Conservation (phyloP, 345 rosid genomes). For the Eucalyptus erythrocorys region DNA sequence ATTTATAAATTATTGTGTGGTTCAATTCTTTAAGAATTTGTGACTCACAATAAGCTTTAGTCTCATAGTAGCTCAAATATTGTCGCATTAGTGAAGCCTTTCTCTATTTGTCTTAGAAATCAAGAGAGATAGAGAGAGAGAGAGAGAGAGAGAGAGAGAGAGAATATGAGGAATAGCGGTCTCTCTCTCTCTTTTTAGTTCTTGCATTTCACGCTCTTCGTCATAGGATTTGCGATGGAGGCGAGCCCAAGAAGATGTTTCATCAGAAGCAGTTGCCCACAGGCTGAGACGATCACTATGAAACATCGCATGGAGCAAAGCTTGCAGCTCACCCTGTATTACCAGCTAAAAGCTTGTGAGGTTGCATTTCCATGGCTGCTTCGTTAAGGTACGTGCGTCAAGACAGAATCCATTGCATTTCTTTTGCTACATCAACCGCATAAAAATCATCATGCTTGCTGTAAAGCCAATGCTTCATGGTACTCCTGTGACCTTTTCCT, state of each 20-base stretch:
- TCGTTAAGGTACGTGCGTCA: background rate
- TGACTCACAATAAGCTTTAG: too few species aligned
- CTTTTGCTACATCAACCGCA: background rate
- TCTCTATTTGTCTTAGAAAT: rapidly evolving
- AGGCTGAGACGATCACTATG: background rate
- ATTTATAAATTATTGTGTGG: rapidly evolving
- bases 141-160: background rate
- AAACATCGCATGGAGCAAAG: background rate
- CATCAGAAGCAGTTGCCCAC: background rate
- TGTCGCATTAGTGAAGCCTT: too few species aligned
- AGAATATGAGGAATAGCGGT: background rate
- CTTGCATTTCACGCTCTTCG: background rate
- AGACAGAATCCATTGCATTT: background rate
- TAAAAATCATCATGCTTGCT: background rate
- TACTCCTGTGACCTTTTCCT: background rate
- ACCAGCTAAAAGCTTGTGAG: background rate
- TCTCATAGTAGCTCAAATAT: rapidly evolving
- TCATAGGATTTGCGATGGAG: background rate
- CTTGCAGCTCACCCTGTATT: background rate
- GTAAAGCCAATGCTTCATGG: background rate
- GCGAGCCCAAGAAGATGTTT: background rate
- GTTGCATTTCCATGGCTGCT: background rate
- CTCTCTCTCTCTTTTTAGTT: background rate
- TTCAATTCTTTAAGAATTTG: rapidly evolving
- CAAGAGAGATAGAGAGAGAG: too few species aligned